A percentile compares a stretch with the other conserved stretches of the same genome.
Conservation (phyloP, 2,329 filamentous ascomycete genomes). For the Mycosphaerelloides madeirae region DNA sequence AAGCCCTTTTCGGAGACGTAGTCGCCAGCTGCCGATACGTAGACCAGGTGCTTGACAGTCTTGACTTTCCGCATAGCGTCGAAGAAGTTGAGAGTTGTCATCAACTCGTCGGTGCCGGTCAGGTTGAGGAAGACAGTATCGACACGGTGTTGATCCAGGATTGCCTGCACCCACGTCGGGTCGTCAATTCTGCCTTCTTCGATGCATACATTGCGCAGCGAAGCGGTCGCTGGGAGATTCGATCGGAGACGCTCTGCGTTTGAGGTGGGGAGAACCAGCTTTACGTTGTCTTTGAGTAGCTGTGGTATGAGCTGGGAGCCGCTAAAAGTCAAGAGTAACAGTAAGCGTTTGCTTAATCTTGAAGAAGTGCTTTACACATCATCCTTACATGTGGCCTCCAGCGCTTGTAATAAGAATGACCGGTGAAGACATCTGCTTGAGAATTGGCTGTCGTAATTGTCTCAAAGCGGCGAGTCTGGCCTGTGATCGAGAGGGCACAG, state of each 20-base stretch:
- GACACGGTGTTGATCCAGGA: slow-evolving; percentile 12
- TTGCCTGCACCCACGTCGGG: slow-evolving; percentile 10
- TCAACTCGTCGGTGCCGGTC: slow-evolving; percentile 12
- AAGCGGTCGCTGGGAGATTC: not conserved
- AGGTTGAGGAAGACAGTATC: slow-evolving; percentile 14
- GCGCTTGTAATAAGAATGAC: slow-evolving; percentile 8
- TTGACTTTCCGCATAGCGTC: slow-evolving; percentile 10
- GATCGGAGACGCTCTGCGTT: slow-evolving; percentile 10
- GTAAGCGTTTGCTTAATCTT: too few relatives aligned
- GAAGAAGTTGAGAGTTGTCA: slow-evolving; percentile 15
- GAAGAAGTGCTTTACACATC: too few relatives aligned
- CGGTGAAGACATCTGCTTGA: too few relatives aligned
- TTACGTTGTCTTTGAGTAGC: slow-evolving; percentile 7
- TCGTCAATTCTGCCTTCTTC: slow-evolving; percentile 15
- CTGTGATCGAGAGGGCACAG: too few relatives aligned
- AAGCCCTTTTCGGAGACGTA: slow-evolving; percentile 7
- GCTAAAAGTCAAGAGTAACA: too few relatives aligned
- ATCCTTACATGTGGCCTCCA: slow-evolving; percentile 13
- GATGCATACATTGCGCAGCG: slow-evolving; percentile 6
- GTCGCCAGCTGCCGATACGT: slow-evolving; percentile 12
- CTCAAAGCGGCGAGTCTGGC: too few relatives aligned
- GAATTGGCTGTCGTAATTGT: too few relatives aligned
- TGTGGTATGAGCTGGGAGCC: slow-evolving; percentile 8
- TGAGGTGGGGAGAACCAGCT: slow-evolving; percentile 15
- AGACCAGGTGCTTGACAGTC: slow-evolving; percentile 15